Evolutionary conservation across 352 stramenopile species (phyloP), one percentile per base, ranked within the genome.

Genomic region (Pythium dissimile): DNA sequence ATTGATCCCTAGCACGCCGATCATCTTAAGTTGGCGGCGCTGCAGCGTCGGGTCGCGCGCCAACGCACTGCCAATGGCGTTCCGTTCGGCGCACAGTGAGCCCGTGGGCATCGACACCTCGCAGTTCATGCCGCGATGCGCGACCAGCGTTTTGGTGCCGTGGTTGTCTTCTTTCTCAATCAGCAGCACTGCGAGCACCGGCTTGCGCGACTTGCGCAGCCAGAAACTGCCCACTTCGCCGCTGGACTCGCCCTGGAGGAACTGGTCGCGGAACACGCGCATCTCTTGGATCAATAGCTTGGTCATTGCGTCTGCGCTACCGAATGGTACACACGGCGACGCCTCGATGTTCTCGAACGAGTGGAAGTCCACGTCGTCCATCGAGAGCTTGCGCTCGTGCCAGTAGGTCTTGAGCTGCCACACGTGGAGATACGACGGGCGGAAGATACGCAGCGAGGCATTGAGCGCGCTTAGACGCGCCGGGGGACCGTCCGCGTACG

Each of bases 331-430:
- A 1, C 96, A 84, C 15, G 96, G 95, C 18, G 93, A 91, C 5
- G 96, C 98, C 65, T 99, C 95, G 66, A 99, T 98, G 62, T 97
- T 95, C 73, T 98, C 93, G 68, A 98, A 99, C 42, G 84, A 86
- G 65, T 98, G 91, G 45, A 98, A 96, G 69, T 99, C 96, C 47
- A 99, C 95, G 61, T 99, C 97, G 34, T 88, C 89, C 66, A 97
- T 86, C 38, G 86, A 95, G 48, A 99, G 82, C 39, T 97, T 96
- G 6, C 73, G 83, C 62, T 98, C 87, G 67, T 99, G 93, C 97
- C 97, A 99, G 71, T 99, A 99, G 1, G 95, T 98, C 73, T 99
- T 99, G 54, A 99, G 86, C 74, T 99, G 92, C 96, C 95, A 99
- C 55, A 98, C 95, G 73, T 99, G 96, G 62, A 99, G 88, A 51